Percentiles rank a stretch among this genome's conserved stretches.
Conservation (phyloP, 257 asterid genomes). For the Marsdenia floribunda region DNA sequence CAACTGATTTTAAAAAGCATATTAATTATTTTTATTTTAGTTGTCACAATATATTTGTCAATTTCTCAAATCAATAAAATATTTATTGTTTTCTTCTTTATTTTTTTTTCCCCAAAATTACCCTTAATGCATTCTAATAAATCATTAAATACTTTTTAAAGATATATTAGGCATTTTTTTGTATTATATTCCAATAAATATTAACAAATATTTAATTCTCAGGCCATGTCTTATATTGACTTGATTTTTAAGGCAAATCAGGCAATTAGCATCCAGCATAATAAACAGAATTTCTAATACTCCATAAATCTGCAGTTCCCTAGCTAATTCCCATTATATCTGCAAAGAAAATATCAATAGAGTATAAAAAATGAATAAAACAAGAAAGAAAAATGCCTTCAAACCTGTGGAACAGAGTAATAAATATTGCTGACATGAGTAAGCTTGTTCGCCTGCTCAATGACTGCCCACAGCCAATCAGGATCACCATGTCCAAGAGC, state of each 20-base stretch:
- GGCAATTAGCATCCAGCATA: background rate
- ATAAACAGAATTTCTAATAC: background rate
- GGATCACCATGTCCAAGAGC: slow-evolving; percentile 93
- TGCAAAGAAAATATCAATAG: background rate
- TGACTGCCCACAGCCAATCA: slow-evolving; percentile 71
- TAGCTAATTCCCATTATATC: background rate
- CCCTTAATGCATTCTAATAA: no score
- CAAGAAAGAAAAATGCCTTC: background rate
- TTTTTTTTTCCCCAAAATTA: no score
- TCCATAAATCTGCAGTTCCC: background rate
- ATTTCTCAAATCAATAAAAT: no score
- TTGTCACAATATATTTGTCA: no score
- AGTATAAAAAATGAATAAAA: background rate
- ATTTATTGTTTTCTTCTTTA: no score
- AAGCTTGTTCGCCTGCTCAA: slow-evolving; percentile 56
- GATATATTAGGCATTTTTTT: no score
- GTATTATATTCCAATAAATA: no score
- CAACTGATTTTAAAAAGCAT: background rate
- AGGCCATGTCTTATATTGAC: no score
- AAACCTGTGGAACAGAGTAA: slow-evolving; percentile 72
- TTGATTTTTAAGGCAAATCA: no score
- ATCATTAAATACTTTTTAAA: no score
- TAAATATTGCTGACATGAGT: slow-evolving; percentile 81
- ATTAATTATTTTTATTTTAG: no score
- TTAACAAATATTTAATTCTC: no score